Conservation (phyloP, 768 basidiomycete species). For the Russula sp. region DNA sequence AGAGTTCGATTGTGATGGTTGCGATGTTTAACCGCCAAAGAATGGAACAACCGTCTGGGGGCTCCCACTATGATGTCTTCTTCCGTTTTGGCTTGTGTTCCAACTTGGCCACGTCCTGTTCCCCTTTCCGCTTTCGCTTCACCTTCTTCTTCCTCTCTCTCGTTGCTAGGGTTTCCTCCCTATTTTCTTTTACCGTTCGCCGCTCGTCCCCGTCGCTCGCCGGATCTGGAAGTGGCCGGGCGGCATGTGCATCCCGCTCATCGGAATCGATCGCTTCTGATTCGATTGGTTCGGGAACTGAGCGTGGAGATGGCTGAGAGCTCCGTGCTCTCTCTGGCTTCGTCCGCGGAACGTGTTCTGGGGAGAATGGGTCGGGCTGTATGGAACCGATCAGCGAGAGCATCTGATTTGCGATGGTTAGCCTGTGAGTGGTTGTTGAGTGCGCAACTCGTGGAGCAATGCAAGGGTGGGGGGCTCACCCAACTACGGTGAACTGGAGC, state of each 20-base stretch:
- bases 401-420: conserved; percentile 91
- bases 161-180: conserved; percentile 16
- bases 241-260: conserved; percentile 28
- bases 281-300: conserved; percentile 6
- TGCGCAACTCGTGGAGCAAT: not conserved
- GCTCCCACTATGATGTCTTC: conserved; percentile 21
- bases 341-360: conserved; percentile 40
- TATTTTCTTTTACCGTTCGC: conserved; percentile 11
- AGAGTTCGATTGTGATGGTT: not conserved
- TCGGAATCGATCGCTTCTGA: conserved; percentile 25
- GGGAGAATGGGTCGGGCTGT: conserved; percentile 67
- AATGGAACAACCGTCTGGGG: not conserved
- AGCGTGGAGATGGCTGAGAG: conserved; percentile 7
- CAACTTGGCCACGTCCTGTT: conserved; percentile 17
- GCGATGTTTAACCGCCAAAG: not conserved
- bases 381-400: conserved; percentile 81
- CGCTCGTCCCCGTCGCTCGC: conserved; percentile 26
- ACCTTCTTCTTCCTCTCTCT: conserved; percentile 23
- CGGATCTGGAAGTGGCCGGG: conserved; percentile 24
- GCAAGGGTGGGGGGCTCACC: conserved; percentile 42
- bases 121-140: conserved; percentile 23
- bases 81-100: conserved; percentile 26
- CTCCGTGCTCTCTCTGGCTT: conserved; percentile 24
- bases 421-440: conserved; percentile 34
- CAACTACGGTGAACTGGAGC: conserved; percentile 81